These are phyloP conservation scores for Fusarium sp. DNA, from an alignment of 2,329 filamentous ascomycete genomes.

Conservation along the genomic window DNA sequence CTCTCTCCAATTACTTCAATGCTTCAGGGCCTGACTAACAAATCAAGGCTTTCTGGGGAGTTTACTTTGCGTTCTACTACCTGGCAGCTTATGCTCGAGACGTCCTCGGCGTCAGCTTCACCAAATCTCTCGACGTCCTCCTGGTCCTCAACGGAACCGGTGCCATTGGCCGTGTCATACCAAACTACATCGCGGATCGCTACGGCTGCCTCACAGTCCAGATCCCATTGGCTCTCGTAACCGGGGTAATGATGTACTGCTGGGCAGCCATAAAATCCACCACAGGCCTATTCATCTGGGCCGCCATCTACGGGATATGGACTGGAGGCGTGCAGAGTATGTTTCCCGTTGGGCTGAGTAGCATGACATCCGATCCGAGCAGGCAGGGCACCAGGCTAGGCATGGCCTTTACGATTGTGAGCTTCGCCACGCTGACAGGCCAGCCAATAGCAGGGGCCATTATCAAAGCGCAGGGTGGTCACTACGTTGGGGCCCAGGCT, in stretches of 20 bases:
- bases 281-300: conserved; percentile 68
- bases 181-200: conserved; percentile 2
- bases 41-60: not conserved
- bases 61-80: conserved; percentile 18
- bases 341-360: conserved; percentile 69
- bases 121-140: not conserved
- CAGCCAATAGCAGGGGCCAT: conserved; percentile 64
- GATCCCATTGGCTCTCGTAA: not conserved
- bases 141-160: conserved; percentile 11
- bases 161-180: conserved; percentile 2
- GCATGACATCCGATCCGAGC: conserved; percentile 63
- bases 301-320: conserved; percentile 70
- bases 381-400: conserved; percentile 67
- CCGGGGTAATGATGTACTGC: conserved; percentile 4
- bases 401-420: conserved; percentile 68
- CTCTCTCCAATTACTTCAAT: too few relatives aligned
- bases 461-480: conserved; percentile 55
- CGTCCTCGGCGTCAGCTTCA: not conserved
- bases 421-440: conserved; percentile 63
- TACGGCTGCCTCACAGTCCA: conserved; percentile 2
- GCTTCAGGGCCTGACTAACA: not conserved
- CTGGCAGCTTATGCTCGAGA: conserved; percentile 4
- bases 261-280: conserved; percentile 69
- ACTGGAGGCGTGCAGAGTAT: conserved; percentile 68
- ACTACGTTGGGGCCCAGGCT: conserved; percentile 60